phyloP scores from a whole-genome alignment of 1,284 basidiomycete species.

The Phlebopus sp. region DNA sequence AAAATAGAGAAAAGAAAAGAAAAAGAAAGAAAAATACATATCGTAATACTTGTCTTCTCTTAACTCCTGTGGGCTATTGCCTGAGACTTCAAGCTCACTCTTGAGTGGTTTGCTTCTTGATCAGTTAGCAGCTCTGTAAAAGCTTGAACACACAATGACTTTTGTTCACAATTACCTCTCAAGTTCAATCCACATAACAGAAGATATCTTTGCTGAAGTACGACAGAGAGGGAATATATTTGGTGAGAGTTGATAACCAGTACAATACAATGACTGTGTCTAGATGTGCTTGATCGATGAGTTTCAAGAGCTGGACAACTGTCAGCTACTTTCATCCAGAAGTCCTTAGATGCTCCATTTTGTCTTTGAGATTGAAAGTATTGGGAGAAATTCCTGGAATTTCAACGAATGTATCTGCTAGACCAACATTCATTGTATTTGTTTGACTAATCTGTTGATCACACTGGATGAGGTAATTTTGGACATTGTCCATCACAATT shows the following conservation, averaged over 20 bases:
- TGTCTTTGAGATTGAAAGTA: slow-evolving; percentile 21
- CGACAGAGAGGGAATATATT: slow-evolving; percentile 26
- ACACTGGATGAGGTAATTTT: slow-evolving; percentile 16
- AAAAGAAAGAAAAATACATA: too few relatives aligned
- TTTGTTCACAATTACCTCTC: too few relatives aligned
- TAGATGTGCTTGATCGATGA: slow-evolving; percentile 27
- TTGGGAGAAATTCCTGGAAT: slow-evolving; percentile 7
- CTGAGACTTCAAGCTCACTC: too few relatives aligned
- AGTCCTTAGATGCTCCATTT: slow-evolving; percentile 7
- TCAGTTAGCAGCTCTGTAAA: too few relatives aligned
- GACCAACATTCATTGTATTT: slow-evolving; percentile 24
- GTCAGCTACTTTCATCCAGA: slow-evolving; percentile 19
- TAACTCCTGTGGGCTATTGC: too few relatives aligned
- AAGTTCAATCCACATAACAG: too few relatives aligned
- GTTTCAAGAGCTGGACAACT: slow-evolving; percentile 16
- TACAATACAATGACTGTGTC: slow-evolving; percentile 24
- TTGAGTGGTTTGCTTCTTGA: too few relatives aligned
- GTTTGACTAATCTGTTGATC: slow-evolving; percentile 18
- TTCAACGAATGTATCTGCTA: slow-evolving; percentile 17
- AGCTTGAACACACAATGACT: too few relatives aligned
- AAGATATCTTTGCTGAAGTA: slow-evolving; percentile 18
- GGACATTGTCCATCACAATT: too few relatives aligned
- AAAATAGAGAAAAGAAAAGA: too few relatives aligned
- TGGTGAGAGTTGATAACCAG: slow-evolving; percentile 22
- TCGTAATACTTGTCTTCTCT: too few relatives aligned